Evolutionary conservation across 805 yeast species (phyloP), one percentile per base, ranked within the genome.

Genomic region (Metschnikowia hibisci): DNA sequence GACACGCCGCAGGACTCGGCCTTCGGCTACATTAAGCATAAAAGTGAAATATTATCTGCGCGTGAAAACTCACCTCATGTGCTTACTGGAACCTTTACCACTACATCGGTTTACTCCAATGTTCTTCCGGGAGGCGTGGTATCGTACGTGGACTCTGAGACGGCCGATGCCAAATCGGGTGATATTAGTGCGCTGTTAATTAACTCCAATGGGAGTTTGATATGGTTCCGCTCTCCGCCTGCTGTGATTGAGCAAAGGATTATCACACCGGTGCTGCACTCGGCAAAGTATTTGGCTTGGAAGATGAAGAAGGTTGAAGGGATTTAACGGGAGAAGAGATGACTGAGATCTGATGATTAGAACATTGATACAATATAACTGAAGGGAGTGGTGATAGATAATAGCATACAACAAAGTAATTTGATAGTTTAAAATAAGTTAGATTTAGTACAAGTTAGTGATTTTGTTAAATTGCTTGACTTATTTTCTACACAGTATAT

Each of bases 201-300:
- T 23, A 38, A 47, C n/a, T 37, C 45, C n/a, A 32, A 40, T 11
- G 50, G 46, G 11, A 36, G 41, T 34, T 31, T 50, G 23, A 58
- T 84, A 13, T 84, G 89, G 86, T 83, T 78, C 59, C 72, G 82
- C 53, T 78, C 86, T 0, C 84, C 89, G 2, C 85, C 88, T 20
- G 66, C 76, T 9, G 64, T 70, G 25, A 56, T 77, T 9, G 26
- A 44, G 11, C 52, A 52, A 23, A 41, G 49, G 42, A 46, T 52
- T 27, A 43, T 54, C 22, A 54, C 61, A 64, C 74, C 75, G 29
- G 58, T 82, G 29, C 88, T 95, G 5, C 95, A 87, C 55, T 77
- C 85, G 40, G 87, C 88, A 2, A 72, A 74, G 55, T 89, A 85
- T 57, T 61, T 88, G 57, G 86, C 87, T 1, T 66, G 57, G 55